These are phyloP conservation scores for Phytophthora tentaculata DNA, from an alignment of 352 stramenopile genomes.

Conservation along the genomic window DNA sequence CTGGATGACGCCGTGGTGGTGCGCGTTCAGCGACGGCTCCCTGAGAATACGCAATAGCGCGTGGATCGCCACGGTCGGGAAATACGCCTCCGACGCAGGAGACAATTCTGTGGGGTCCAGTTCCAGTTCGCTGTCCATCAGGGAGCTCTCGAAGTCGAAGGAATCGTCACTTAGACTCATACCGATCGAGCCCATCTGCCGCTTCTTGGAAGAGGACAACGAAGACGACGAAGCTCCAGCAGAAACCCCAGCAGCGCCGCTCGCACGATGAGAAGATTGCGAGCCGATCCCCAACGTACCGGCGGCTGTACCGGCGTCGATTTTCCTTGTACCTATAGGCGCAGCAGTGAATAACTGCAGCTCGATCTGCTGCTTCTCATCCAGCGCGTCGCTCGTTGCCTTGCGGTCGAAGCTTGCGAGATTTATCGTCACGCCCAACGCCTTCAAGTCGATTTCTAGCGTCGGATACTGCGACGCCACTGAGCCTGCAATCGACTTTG, in stretches of 20 bases:
- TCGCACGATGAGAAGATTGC: slow-evolving; percentile 38
- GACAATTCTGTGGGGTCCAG: slow-evolving; percentile 76
- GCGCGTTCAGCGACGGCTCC: slow-evolving; percentile 94
- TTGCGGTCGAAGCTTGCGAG: slow-evolving; percentile 63
- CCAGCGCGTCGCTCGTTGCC: slow-evolving; percentile 61
- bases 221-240: slow-evolving; percentile 24
- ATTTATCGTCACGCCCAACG: slow-evolving; percentile 61
- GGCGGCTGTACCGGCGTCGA: slow-evolving; percentile 36
- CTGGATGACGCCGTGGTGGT: slow-evolving; percentile 98
- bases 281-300: slow-evolving; percentile 32
- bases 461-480: slow-evolving; percentile 47
- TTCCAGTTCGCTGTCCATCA: slow-evolving; percentile 68
- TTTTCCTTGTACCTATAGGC: slow-evolving; percentile 81
- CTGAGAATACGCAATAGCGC: slow-evolving; percentile 96
- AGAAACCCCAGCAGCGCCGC: slow-evolving; percentile 26
- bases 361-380: slow-evolving; percentile 91
- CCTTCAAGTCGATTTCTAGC: slow-evolving; percentile 65
- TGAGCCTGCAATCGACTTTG: slow-evolving; percentile 18
- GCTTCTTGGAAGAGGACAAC: slow-evolving; percentile 36
- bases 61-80: slow-evolving; percentile 97
- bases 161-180: slow-evolving; percentile 44
- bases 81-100: slow-evolving; percentile 93
- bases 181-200: slow-evolving; percentile 24
- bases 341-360: slow-evolving; percentile 85
- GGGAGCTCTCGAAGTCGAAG: slow-evolving; percentile 76